Evolutionary conservation across 1,284 basidiomycete species (phyloP).

Genomic region (Puccinia hordei): DNA sequence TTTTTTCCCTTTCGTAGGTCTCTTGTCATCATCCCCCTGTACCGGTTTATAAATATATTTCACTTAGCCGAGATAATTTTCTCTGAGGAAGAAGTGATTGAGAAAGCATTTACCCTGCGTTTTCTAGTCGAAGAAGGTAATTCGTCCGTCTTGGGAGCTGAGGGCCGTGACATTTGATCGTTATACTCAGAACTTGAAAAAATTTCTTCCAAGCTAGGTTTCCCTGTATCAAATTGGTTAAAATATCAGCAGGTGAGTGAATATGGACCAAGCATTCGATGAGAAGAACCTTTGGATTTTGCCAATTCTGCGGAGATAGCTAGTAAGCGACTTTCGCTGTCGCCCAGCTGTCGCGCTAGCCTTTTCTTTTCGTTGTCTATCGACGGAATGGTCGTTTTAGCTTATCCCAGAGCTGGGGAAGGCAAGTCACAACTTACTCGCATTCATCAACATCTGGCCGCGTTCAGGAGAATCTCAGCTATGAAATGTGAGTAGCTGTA

Average conservation of each 20-base stretch:
- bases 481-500: not conserved
- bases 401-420: not conserved
- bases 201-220: conserved; percentile 35
- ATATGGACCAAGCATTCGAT: not conserved
- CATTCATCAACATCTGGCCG: conserved; percentile 40
- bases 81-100: too few species aligned
- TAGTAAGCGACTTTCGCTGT: conserved; percentile 38
- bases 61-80: too few species aligned
- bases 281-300: conserved; percentile 25
- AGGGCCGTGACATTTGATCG: not conserved
- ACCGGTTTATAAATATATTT: too few species aligned
- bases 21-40: too few species aligned
- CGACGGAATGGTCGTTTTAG: not conserved
- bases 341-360: conserved; percentile 24
- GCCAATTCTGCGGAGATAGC: conserved; percentile 47
- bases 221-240: not conserved
- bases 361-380: conserved; percentile 41
- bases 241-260: not conserved
- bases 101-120: too few species aligned
- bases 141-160: too few species aligned
- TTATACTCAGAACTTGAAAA: conserved; percentile 43
- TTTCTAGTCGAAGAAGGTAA: too few species aligned
- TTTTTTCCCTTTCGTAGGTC: too few species aligned
- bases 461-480: not conserved
- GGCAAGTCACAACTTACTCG: conserved; percentile 14